Evolutionary conservation across 495 filamentous ascomycete species (phyloP).

Genomic region (Cenococcum geophilum): DNA sequence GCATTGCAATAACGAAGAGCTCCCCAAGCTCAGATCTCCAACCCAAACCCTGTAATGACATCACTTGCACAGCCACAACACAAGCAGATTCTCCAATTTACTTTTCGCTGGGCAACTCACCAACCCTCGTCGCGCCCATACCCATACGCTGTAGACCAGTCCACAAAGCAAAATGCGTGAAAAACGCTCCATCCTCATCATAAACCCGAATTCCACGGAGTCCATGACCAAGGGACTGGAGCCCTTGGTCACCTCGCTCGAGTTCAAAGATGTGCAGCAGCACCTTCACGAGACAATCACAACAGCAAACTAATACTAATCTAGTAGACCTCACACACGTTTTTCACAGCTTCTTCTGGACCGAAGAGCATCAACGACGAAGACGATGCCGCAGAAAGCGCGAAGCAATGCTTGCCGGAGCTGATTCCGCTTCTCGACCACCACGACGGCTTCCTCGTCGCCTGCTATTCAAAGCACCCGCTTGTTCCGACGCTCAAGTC

Average conservation of each 20-base stretch:
- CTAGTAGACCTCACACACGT: constrained; percentile 47
- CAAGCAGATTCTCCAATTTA: not conserved
- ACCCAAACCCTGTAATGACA: not conserved
- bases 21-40: too few relatives aligned
- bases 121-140: not conserved
- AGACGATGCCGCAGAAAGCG: constrained; percentile 47
- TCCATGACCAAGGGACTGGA: constrained; percentile 75
- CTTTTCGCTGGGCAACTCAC: not conserved
- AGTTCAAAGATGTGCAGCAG: constrained; percentile 43
- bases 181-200: constrained; percentile 57
- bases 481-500: constrained; percentile 58
- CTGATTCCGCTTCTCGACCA: constrained; percentile 46
- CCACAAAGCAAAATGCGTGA: constrained; percentile 16
- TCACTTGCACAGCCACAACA: not conserved
- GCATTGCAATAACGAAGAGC: too few relatives aligned
- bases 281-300: constrained; percentile 9
- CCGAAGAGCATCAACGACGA: constrained; percentile 62
- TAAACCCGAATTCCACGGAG: constrained; percentile 85
- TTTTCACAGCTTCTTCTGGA: constrained; percentile 51
- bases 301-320: constrained; percentile 17
- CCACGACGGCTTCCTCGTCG: constrained; percentile 74
- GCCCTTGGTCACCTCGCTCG: constrained; percentile 53
- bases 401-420: constrained; percentile 50
- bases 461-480: constrained; percentile 85
- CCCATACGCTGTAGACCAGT: not conserved